phyloP scores from a whole-genome alignment of 1,139 yeast genomes.

The Suhomyces wounanorum region DNA sequence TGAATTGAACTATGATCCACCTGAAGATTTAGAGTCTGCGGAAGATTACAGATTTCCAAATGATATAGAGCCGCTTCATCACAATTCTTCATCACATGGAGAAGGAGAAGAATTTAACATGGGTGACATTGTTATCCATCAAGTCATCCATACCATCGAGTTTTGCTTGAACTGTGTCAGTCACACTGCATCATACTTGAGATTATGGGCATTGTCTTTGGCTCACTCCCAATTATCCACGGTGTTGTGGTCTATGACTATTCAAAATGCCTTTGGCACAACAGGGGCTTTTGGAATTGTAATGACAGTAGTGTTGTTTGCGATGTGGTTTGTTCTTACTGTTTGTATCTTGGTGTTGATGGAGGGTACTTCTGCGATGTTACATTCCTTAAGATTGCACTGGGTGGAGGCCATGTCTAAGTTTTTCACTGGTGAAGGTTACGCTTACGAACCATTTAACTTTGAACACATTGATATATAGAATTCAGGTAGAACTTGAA shows the following conservation, averaged over 20 bases:
- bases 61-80: constrained; percentile 48
- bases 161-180: constrained; percentile 96
- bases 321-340: constrained; percentile 92
- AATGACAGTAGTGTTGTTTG: constrained; percentile 77
- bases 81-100: constrained; percentile 22
- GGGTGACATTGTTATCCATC: constrained; percentile 96
- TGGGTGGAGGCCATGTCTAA: constrained; percentile 99
- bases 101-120: constrained; percentile 62
- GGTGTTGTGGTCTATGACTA: constrained; percentile 96
- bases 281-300: constrained; percentile 71
- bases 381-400: constrained; percentile 92
- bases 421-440: constrained; percentile 95
- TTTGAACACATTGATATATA: constrained; percentile 13
- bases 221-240: constrained; percentile 96
- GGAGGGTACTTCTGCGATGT: constrained; percentile 99
- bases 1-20: constrained; percentile 18
- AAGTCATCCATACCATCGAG: constrained; percentile 97
- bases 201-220: constrained; percentile 95
- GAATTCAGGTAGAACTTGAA: constrained; percentile 2
- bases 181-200: constrained; percentile 95
- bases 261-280: constrained; percentile 74
- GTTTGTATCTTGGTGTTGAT: constrained; percentile 88
- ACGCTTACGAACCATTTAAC: constrained; percentile 76
- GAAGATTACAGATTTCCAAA: constrained; percentile 44
- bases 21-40: constrained; percentile 27